Evolutionary conservation across 2,329 filamentous ascomycete species (phyloP), one percentile per base, ranked within the genome.

Genomic region (Fusarium xyrophilum): DNA sequence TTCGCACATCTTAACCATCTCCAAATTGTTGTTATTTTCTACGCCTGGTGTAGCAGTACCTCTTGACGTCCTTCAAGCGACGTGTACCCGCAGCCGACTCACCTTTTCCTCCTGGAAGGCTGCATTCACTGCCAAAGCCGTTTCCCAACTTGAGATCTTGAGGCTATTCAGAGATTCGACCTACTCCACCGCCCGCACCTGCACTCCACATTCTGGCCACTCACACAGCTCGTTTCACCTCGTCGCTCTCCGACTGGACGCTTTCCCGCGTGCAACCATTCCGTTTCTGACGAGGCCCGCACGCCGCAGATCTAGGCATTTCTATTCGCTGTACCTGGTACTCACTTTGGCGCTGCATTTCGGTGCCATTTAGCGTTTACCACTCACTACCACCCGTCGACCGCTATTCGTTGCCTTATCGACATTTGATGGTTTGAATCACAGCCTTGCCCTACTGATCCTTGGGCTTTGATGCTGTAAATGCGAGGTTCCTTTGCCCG

Each of bases 131-230:
- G 53, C 36, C 35, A 59, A 57, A 55, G 70, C 74, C 56, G 71
- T 72, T 64, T 54, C 65, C 50, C 62, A 46, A 63, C 56, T 35
- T 60, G 55, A 63, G 66, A 60, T 73, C 67, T 77, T 81, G 79
- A 81, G 76, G 79, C 78, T 81, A 81, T 81, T 81, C 79, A 71
- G 77, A 79, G 67, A 69, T 70, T 60, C 59, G 52, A 63, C 50
- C 62, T 63, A 63, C 70, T 70, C 71, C 71, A 73, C 69, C 58
- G 58, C 60, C 64, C 67, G 57, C 71, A 56, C 59, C 62, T 63
- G 44, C 55, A 56, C 64, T 57, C 69, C 68, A 43, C 56, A 65
- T 58, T 63, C 71, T 71, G 65, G 69, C 71, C 71, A 73, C 60
- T 73, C 71, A 73, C 71, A 73, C 67, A 73, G 65, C 62, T 59